These are phyloP conservation scores for Schizosaccharomyces versatilis DNA, from an alignment of 1,139 yeast species.

Conservation along the genomic window DNA sequence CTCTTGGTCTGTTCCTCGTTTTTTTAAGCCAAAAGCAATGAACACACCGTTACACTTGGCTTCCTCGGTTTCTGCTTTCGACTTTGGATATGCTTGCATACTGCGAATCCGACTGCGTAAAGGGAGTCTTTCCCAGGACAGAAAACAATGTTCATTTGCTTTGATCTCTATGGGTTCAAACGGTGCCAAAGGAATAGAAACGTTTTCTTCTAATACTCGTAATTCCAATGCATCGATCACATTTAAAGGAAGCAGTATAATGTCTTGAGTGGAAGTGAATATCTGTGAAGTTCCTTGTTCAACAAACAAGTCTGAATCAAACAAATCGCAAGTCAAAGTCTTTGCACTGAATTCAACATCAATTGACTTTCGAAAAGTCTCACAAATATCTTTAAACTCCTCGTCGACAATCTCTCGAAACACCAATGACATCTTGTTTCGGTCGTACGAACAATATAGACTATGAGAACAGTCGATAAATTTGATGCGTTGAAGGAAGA, in stretches of 20 bases:
- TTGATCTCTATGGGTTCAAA: neutral
- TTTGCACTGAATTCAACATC: neutral
- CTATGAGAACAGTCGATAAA: too few species aligned
- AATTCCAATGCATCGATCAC: neutral
- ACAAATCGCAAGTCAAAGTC: neutral
- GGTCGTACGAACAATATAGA: too few species aligned
- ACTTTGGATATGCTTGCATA: neutral
- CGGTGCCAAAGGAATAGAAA: neutral
- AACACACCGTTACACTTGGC: too few species aligned
- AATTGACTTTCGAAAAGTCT: neutral
- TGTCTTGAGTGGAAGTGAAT: neutral
- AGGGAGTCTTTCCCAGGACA: neutral
- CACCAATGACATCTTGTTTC: neutral
- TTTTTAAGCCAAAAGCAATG: too few species aligned
- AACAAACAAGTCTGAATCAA: neutral
- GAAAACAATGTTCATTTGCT: neutral
- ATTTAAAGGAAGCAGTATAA: neutral
- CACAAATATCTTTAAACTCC: neutral
- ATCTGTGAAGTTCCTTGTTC: conserved; percentile 2
- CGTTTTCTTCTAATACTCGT: conserved; percentile 1
- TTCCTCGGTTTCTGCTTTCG: too few species aligned
- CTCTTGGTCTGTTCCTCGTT: too few species aligned
- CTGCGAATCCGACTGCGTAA: neutral
- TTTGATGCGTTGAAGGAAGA: too few species aligned
- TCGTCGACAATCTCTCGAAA: neutral